These are phyloP conservation scores for Croton laevigatus DNA, from an alignment of 441 rosid genomes.

Conservation along the genomic window DNA sequence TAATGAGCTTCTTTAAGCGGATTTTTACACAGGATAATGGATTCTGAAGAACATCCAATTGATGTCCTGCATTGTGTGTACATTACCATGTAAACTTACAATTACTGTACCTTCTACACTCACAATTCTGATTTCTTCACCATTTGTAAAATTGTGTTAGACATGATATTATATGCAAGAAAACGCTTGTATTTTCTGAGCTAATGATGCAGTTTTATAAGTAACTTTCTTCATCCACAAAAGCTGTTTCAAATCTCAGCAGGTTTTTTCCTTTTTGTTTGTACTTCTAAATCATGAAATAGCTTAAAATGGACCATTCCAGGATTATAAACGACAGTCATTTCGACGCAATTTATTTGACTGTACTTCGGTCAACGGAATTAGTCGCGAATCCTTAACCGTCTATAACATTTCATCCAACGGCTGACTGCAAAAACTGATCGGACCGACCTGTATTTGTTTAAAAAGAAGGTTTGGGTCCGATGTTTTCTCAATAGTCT, in stretches of 20 bases:
- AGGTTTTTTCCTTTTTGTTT: no score
- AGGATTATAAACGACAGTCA: no score
- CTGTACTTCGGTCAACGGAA: no score
- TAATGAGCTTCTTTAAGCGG: neutral
- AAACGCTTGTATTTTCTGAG: neutral
- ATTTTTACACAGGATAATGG: neutral
- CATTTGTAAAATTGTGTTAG: constrained; percentile 1
- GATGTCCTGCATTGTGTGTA: neutral
- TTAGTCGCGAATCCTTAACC: no score
- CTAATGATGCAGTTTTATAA: neutral
- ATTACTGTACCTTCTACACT: neutral
- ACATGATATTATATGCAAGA: neutral
- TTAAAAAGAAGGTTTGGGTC: neutral
- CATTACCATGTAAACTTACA: neutral
- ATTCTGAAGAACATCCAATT: neutral
- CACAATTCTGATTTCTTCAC: neutral
- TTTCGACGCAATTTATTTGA: no score
- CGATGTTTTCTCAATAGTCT: no score
- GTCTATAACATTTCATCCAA: no score
- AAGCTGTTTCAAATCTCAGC: no score
- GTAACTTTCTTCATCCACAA: neutral
- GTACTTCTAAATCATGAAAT: no score
- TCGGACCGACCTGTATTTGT: no score
- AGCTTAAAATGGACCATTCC: no score
- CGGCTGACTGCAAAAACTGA: no score